phyloP scores from a whole-genome alignment of 495 filamentous ascomycete species.

The Pseudotulostoma volvatum region DNA sequence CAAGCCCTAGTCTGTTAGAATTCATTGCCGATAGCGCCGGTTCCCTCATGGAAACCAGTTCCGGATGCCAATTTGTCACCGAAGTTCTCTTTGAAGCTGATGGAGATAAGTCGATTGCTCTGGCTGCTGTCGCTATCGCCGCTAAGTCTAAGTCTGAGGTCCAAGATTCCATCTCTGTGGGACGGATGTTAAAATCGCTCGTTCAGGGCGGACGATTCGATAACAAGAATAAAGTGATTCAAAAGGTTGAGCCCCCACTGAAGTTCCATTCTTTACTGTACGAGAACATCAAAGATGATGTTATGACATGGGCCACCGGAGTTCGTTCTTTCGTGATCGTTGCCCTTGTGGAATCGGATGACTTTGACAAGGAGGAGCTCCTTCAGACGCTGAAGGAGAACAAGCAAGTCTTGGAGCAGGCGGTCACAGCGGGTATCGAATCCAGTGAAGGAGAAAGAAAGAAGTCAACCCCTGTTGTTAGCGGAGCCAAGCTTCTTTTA shows the following conservation, averaged over 20 bases:
- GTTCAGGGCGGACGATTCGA: constrained; percentile 79
- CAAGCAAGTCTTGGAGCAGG: constrained; percentile 35
- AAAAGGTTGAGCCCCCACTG: constrained; percentile 56
- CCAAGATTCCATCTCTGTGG: constrained; percentile 43
- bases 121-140: constrained; percentile 54
- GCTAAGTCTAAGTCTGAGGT: constrained; percentile 45
- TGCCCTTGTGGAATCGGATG: constrained; percentile 59
- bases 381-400: constrained; percentile 44
- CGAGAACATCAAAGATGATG: constrained; percentile 51
- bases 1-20: constrained; percentile 42
- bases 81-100: constrained; percentile 66
- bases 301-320: constrained; percentile 77
- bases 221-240: constrained; percentile 45
- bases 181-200: constrained; percentile 79
- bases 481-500: constrained; percentile 29
- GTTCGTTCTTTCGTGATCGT: constrained; percentile 69
- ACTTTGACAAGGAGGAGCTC: constrained; percentile 53
- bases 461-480: constrained; percentile 23
- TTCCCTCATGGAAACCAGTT: constrained; percentile 51
- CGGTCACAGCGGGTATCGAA: constrained; percentile 15
- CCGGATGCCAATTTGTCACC: constrained; percentile 71
- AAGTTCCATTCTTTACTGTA: constrained; percentile 67
- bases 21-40: constrained; percentile 51
- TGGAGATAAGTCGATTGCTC: constrained; percentile 52
- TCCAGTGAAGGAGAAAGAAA: constrained; percentile 20